A percentile compares a stretch with the other conserved stretches of the same genome.
phyloP scores from a whole-genome alignment of 2,329 filamentous ascomycete genomes.

The Neonectria coccinea region DNA sequence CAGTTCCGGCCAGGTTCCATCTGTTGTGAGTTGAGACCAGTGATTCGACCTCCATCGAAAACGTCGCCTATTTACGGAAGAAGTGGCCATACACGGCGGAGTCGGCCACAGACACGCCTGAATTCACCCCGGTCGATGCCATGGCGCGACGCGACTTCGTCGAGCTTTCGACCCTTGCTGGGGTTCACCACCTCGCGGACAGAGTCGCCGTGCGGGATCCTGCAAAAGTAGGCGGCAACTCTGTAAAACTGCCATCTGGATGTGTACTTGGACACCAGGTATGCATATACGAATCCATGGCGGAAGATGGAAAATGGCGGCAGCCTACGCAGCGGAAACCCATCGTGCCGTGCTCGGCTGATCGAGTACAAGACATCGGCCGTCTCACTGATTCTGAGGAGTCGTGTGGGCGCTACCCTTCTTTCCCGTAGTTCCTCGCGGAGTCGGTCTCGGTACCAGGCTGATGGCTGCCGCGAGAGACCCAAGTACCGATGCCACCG shows the following conservation, averaged over 20 bases:
- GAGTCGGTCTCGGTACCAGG: constrained; percentile 20
- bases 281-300: constrained; percentile 47
- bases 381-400: constrained; percentile 54
- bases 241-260: constrained; percentile 57
- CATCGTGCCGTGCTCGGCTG: constrained; percentile 54
- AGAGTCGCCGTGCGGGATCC: constrained; percentile 31
- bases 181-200: constrained; percentile 60
- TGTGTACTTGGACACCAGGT: constrained; percentile 59
- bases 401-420: constrained; percentile 2
- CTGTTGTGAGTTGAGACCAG: background rate
- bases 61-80: constrained; percentile 42
- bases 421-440: constrained; percentile 20
- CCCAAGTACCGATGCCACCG: background rate
- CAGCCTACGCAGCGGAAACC: constrained; percentile 46
- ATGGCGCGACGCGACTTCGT: constrained; percentile 53
- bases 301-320: constrained; percentile 39
- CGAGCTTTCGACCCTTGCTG: constrained; percentile 51
- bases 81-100: constrained; percentile 51
- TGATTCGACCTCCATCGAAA: background rate
- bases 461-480: background rate
- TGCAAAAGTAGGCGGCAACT: constrained; percentile 49
- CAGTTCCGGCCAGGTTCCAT: background rate
- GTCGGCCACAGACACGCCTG: constrained; percentile 41
- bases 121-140: constrained; percentile 50
- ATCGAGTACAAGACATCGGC: constrained; percentile 58